Conservation (phyloP, 805 yeast species). For the Peterozyma xylosa region DNA sequence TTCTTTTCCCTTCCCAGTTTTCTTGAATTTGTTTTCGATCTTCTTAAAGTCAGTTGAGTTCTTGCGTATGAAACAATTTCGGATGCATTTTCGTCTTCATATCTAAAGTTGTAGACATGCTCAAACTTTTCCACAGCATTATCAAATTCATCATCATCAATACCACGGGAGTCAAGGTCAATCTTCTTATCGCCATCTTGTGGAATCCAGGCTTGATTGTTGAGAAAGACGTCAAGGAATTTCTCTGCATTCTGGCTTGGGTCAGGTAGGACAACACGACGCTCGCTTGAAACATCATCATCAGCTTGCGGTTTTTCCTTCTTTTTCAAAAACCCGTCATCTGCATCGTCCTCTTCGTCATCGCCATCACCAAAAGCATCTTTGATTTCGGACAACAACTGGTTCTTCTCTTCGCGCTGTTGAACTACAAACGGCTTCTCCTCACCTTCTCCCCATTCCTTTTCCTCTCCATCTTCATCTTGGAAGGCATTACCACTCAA, state of each 20-base stretch:
- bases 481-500: conserved; percentile 56
- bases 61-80: conserved; percentile 94
- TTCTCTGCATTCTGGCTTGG: conserved; percentile 56
- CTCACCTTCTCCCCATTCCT: conserved; percentile 38
- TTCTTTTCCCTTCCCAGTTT: conserved; percentile 76
- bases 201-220: conserved; percentile 87
- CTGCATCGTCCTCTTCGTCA: conserved; percentile 31
- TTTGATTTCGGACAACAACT: conserved; percentile 73
- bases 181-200: conserved; percentile 49
- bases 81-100: conserved; percentile 84
- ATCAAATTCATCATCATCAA: conserved; percentile 80
- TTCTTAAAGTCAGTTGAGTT: conserved; percentile 83
- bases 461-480: conserved; percentile 45
- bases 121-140: conserved; percentile 89
- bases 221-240: conserved; percentile 68
- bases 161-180: conserved; percentile 34
- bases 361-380: conserved; percentile 49
- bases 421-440: conserved; percentile 68
- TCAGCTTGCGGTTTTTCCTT: conserved; percentile 27
- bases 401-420: conserved; percentile 66
- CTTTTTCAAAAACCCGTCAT: conserved; percentile 51
- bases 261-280: conserved; percentile 45
- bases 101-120: conserved; percentile 89
- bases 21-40: conserved; percentile 67
- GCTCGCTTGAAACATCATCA: conserved; percentile 3